These are phyloP conservation scores for Salmacisia buchloeana DNA, from an alignment of 1,284 basidiomycete genomes.

Conservation along the genomic window DNA sequence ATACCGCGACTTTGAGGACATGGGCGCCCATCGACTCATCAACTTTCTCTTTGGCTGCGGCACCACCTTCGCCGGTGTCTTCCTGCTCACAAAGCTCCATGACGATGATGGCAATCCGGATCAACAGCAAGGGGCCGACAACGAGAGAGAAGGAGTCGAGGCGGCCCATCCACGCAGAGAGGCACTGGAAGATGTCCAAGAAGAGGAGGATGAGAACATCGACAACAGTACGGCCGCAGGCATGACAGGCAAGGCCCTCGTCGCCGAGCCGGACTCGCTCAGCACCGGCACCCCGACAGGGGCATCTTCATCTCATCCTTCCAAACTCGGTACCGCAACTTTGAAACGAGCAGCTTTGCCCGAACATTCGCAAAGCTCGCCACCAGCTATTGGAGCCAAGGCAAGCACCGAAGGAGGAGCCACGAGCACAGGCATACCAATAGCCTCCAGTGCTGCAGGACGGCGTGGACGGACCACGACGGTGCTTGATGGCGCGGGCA, in stretches of 20 bases:
- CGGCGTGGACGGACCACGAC: neutral
- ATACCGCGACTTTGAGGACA: constrained; percentile 76
- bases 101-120: neutral
- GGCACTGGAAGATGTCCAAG: neutral
- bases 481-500: constrained; percentile 1
- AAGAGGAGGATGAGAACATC: no score
- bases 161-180: neutral
- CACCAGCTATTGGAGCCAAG: neutral
- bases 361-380: constrained; percentile 1
- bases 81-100: constrained; percentile 51
- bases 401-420: neutral
- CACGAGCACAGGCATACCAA: neutral
- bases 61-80: constrained; percentile 78
- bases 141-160: neutral
- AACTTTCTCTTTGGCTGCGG: constrained; percentile 79
- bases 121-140: neutral
- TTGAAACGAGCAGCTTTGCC: neutral
- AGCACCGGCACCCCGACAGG: no score
- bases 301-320: no score
- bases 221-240: no score
- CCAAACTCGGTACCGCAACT: no score
- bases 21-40: constrained; percentile 63
- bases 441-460: neutral
- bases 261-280: neutral
- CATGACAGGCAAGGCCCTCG: neutral